These are phyloP conservation scores for Amphicarpaea edgeworthii DNA, from an alignment of 306 rosid genomes.

Conservation along the genomic window DNA sequence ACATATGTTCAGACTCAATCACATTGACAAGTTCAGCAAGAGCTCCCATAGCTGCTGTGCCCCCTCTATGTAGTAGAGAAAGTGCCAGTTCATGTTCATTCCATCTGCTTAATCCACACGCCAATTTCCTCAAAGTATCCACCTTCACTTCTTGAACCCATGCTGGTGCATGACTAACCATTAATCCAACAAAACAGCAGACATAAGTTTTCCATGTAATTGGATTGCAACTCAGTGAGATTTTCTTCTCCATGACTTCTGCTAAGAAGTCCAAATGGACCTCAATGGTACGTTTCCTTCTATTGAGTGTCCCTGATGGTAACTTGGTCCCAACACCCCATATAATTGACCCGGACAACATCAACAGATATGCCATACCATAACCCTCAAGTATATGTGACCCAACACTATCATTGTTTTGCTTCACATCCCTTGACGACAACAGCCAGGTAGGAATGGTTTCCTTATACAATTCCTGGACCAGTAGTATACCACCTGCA, in stretches of 20 bases:
- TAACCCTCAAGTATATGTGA: conserved; percentile 67
- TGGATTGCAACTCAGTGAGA: conserved; percentile 67
- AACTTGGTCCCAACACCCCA: conserved; percentile 68
- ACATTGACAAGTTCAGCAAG: conserved; percentile 63
- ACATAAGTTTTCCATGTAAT: conserved; percentile 78
- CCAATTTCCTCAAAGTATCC: conserved; percentile 65
- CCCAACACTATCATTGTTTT: conserved; percentile 41
- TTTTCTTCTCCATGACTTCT: conserved; percentile 69
- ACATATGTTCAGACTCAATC: conserved; percentile 39
- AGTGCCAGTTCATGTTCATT: conserved; percentile 73
- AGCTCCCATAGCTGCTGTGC: conserved; percentile 69
- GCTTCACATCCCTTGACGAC: conserved; percentile 52
- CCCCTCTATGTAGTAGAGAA: conserved; percentile 74
- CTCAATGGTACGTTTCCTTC: conserved; percentile 58
- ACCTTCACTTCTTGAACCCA: conserved; percentile 73
- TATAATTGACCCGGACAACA: conserved; percentile 62
- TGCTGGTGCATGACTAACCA: conserved; percentile 64
- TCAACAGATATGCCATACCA: conserved; percentile 72
- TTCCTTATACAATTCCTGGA: conserved; percentile 68
- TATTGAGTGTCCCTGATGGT: conserved; percentile 53
- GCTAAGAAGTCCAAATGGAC: conserved; percentile 76
- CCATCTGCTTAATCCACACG: conserved; percentile 67
- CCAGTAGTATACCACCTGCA: conserved; percentile 70
- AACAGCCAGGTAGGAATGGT: conserved; percentile 84
- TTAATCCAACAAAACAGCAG: conserved; percentile 63